Evolutionary conservation across 176 grass and related monocot genomes (phyloP), one percentile per base, ranked within the genome.

Genomic region (Eragrostis curvula): DNA sequence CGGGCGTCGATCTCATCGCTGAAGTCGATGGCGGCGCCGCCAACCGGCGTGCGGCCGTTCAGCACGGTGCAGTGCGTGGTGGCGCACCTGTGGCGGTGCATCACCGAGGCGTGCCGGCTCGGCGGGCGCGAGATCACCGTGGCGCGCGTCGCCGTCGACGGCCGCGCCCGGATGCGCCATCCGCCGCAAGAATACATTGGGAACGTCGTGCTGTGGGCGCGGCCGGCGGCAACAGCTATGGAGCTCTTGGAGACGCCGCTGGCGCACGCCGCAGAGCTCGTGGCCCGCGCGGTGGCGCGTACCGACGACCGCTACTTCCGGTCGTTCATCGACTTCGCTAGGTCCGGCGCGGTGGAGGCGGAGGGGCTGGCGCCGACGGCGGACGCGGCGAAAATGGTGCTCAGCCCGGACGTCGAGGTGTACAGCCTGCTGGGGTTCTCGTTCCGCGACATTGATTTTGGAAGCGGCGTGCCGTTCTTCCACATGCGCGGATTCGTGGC

Each of bases 301-400:
- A 12, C 61, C 5, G 9, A 78, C 64, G 83, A 70, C 10, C 21
- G 2, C 29, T 85, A 85, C 44, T 85, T 85, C 74, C 12, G 28
- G n/a, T 74, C 81, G 2, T 78, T 84, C 52, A 16, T 83, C 49
- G 55, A 53, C 48, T 84, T 81, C 70, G 48, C 68, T 0, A 73
- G 60, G 23, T 87, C 89, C 7, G 28, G 66, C 5, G 42, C 51
- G 15, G 92, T 91, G 55, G 88, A 88, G 43, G 4, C 73, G 59
- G 90, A 81, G 58, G 46, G 36, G 58, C 40, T 86, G 16, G 77
- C 63, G 47, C 57, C 85, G 30, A 62, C 88, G 28, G 84, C 87
- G 7, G 74, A 85, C 47, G 47, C 47, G 7, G 11, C 28, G 20
- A 18, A 85, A 51, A 12, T 8, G 3, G 28, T 23, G 51, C 18